Evolutionary conservation across 2,329 filamentous ascomycete species (phyloP), one percentile per base, ranked within the genome.

Genomic region (Botryosphaeria dothidea): DNA sequence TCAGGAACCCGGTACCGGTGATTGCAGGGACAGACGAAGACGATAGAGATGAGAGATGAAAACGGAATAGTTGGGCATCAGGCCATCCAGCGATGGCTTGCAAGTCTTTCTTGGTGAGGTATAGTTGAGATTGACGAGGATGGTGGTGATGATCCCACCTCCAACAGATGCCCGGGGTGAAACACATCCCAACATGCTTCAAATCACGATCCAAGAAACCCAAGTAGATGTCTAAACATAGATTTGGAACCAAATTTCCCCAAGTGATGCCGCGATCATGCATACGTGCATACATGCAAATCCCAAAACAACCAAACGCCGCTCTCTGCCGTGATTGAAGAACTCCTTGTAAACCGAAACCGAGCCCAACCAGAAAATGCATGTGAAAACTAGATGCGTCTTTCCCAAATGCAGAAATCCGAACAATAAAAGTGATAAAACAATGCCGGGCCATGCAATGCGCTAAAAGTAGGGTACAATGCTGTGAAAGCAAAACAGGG

Each of bases 171-270:
- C 19, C 29, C 17, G 27, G 27, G 29, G 29, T 1, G 2, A 21
- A 31, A 19, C 29, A 17, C 19, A 23, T 34, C 27, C 49, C 52
- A 36, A 17, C 19, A 43, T 9, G 43, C 21, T 25, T 45, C 38
- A 58, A 38, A 45, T 45, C n/a, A 52, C 27, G 4, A 4, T 3
- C 38, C 43, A 23, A n/a, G 5, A 3, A 46, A 0, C 41, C 19
- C 27, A n/a, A 25, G 41, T 36, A 60, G n/a, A 57, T 46, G 27
- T 60, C 56, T 60, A 60, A 60, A 60, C 38, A 46, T 60, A 60
- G 56, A 46, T 46, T 60, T 45, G 27, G 21, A 58, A 45, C 38
- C 36, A 19, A 58, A 45, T 45, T 27, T 54, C 25, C 54, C 29
- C 56, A 60, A 60, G 34, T 21, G 8, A 34, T 34, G 19, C 38